Percentiles rank a stretch among this genome's conserved stretches.
Conservation (phyloP, 208 protist genomes). For the Novymonas esmeraldas region DNA sequence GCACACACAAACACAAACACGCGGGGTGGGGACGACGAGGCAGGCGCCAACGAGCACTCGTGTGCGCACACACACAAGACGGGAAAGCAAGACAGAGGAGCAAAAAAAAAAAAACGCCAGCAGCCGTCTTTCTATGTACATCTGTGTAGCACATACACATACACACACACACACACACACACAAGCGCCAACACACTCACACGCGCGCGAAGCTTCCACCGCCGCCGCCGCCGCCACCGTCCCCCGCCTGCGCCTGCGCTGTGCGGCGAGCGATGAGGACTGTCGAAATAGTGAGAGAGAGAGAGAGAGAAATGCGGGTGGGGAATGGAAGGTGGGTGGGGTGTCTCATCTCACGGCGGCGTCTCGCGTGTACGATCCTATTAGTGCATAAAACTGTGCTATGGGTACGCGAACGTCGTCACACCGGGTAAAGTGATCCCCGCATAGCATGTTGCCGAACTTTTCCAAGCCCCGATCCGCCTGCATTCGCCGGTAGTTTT, state of each 20-base stretch:
- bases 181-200: no score
- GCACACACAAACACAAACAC: background rate
- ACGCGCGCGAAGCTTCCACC: no score
- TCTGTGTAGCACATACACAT: no score
- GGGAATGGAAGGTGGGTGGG: background rate
- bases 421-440: conserved; percentile 27
- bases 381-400: conserved; percentile 27
- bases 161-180: no score
- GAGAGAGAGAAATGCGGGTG: background rate
- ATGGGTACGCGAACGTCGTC: conserved; percentile 49
- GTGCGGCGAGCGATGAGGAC: no score
- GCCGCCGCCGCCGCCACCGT: no score
- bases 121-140: conserved; percentile 6
- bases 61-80: conserved; percentile 2
- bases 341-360: conserved; percentile 14
- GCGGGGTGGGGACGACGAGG: background rate
- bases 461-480: conserved; percentile 34
- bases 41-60: background rate
- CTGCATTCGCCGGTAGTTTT: conserved; percentile 35
- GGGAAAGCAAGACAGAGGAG: conserved; percentile 8
- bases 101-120: background rate
- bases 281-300: background rate
- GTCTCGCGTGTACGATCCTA: conserved; percentile 15
- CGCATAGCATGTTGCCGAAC: conserved; percentile 41
- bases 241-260: no score